Base-by-base conservation (phyloP, 202 grass and related monocot species). In the Setaria italica region DNA sequence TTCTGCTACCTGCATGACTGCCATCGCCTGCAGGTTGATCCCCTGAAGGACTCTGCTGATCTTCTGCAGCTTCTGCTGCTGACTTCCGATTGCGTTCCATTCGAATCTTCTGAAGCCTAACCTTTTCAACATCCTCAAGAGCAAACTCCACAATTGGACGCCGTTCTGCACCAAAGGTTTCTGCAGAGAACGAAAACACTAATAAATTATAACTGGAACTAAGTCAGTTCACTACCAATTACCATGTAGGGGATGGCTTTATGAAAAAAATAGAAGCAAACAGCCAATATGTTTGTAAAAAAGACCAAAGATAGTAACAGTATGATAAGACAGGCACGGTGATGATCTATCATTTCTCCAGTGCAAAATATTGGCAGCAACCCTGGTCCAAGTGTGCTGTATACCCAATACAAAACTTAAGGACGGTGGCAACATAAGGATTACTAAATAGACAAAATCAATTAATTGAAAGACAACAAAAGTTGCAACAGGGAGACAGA, bases 91-190 rank as follows among this genome's bases (percentile, higher is more conserved):
- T 7, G 0, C 70, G 84, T 65, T 92, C 86, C 17, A 84, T 88
- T 30, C 87, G 62, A 72, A 80, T 83, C 73, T 88, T 95, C 50
- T 92, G 86, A 58, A 92, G 66, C 82, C 88, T 87, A 82, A 96
- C 55, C 85, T 99, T 96, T 69, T 99, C 92, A 42, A 99, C 70
- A 79, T 96, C 85, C 76, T 99, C 97, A 58, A 96, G 87, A 53
- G 97, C 93, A 64, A 96, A 99, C 77, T 99, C 93, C 60, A 94
- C 93, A 77, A 96, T 92, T 17, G 97, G 97, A 29, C 97, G 88
- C 5, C 85, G 92, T 42, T 99, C 93, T 66, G 80, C 64, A 57
- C 92, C 92, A 83, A 99, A 99, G 9, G 97, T 99, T 82, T 91
- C 92, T 99, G 54, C 42, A 85, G 70, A 53, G 59, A 80, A 62